Evolutionary conservation across 1,139 yeast genomes (phyloP).

Genomic region (Diutina ranongensis): DNA sequence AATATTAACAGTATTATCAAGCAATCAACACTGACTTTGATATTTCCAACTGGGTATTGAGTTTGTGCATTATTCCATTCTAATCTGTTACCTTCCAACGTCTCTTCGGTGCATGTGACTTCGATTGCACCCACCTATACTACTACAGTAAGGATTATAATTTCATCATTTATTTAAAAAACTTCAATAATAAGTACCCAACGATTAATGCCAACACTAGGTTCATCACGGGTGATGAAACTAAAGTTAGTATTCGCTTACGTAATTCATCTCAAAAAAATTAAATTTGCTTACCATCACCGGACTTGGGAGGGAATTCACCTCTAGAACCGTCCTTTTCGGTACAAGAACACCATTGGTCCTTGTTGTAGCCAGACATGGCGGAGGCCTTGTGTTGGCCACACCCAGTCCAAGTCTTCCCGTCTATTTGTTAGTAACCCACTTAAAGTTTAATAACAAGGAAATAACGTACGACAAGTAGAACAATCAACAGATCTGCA

Average conservation of each 20-base stretch:
- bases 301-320: slow-evolving; percentile 32
- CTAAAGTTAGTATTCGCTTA: slow-evolving; percentile 2
- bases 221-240: neutral
- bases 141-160: no score
- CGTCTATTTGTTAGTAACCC: slow-evolving; percentile 4
- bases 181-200: neutral
- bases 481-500: slow-evolving; percentile 6
- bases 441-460: no score
- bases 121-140: no score
- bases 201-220: slow-evolving; percentile 4
- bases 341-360: slow-evolving; percentile 29
- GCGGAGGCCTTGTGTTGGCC: slow-evolving; percentile 11
- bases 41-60: no score
- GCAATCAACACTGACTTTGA: no score
- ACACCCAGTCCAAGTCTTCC: slow-evolving; percentile 14
- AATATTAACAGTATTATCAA: neutral
- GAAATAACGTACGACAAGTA: slow-evolving; percentile 5
- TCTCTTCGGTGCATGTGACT: no score
- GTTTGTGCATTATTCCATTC: no score
- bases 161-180: neutral
- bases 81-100: no score
- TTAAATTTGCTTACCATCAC: slow-evolving; percentile 10
- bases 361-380: slow-evolving; percentile 18
- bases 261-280: neutral
- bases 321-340: slow-evolving; percentile 14